Evolutionary conservation across 306 rosid genomes (phyloP).

Genomic region (Begonia fuchsioides): DNA sequence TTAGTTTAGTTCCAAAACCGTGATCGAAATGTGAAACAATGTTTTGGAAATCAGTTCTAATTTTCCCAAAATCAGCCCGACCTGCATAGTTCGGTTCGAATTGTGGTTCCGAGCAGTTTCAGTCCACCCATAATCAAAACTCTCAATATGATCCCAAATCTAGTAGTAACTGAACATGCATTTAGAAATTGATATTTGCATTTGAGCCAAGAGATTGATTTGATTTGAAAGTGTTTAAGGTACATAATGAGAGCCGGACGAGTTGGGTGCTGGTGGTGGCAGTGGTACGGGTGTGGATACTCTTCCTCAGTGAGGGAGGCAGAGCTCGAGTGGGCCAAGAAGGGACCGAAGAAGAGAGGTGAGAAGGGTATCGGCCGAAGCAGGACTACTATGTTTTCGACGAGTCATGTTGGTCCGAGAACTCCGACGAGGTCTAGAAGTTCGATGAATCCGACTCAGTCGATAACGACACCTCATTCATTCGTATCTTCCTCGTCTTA

Average conservation of each 20-base stretch:
- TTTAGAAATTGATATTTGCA: too few species aligned
- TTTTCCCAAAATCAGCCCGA: too few species aligned
- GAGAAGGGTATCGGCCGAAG: conserved; percentile 25
- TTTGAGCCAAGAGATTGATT: too few species aligned
- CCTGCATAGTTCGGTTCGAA: too few species aligned
- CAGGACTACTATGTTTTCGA: conserved; percentile 5
- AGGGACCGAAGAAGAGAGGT: conserved; percentile 46
- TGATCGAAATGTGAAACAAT: too few species aligned
- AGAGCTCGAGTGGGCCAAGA: conserved; percentile 74
- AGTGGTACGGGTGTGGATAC: conserved; percentile 46
- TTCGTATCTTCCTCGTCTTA: background rate
- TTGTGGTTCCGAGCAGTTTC: too few species aligned
- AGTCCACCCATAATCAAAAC: too few species aligned
- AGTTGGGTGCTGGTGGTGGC: conserved; percentile 35
- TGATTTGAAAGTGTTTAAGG: conserved; percentile 17
- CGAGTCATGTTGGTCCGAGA: conserved; percentile 1
- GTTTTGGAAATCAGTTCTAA: too few species aligned
- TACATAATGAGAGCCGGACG: conserved; percentile 60
- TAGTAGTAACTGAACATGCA: too few species aligned
- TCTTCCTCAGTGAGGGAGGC: conserved; percentile 34
- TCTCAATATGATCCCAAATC: too few species aligned
- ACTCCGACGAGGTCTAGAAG: background rate
- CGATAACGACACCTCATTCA: background rate
- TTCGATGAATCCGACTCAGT: background rate
- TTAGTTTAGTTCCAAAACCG: too few species aligned